Base-by-base conservation (phyloP, 140 eudicot genomes). In the Flaveria floridana region DNA sequence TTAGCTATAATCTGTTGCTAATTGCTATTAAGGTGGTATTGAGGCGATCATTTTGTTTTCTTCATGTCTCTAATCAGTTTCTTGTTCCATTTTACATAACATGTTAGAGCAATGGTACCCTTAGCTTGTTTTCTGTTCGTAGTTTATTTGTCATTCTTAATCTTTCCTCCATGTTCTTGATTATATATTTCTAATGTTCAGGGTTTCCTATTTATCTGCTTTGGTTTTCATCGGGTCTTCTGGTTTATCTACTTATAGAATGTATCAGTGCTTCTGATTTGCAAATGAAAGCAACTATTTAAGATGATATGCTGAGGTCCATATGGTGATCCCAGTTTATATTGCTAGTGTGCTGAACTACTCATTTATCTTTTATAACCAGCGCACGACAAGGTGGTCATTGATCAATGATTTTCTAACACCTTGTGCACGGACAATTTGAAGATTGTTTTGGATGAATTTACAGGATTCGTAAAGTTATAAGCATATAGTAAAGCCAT, bases 171-270 rank as follows among this genome's bases (percentile, higher is more conserved):
- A 74, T 75, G 12, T 73, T 39, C 58, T 23, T 44, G 71, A 74
- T 74, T 44, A 62, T 46, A 74, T 46, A 25, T 46, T 23, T 16
- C 4, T 61, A 44, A 61, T 61, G 30, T 74, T 42, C 78, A 74
- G 78, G 71, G 23, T 23, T 41, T 73, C 58, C 18, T 42, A 55
- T 47, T 73, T 61, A 44, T 23, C 30, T 1, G 70, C 61, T 25
- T 48, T 25, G 70, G 61, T 46, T 59, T 59, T 73, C 58, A 73
- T 59, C 61, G 20, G 34, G 61, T 62, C 26, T 65, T 65, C 58
- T 56, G 81, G 81, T 25, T 26, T 25, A 14, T 75, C 65, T 71
- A 67, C 74, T 37, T 76, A 25, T 67, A 76, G 26, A 65, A 20
- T 39, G 16, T 37, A 41, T 53, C 46, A 67, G 58, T 67, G 61